phyloP scores from a whole-genome alignment of 805 yeast genomes.

The Hanseniaspora nectarophila region DNA sequence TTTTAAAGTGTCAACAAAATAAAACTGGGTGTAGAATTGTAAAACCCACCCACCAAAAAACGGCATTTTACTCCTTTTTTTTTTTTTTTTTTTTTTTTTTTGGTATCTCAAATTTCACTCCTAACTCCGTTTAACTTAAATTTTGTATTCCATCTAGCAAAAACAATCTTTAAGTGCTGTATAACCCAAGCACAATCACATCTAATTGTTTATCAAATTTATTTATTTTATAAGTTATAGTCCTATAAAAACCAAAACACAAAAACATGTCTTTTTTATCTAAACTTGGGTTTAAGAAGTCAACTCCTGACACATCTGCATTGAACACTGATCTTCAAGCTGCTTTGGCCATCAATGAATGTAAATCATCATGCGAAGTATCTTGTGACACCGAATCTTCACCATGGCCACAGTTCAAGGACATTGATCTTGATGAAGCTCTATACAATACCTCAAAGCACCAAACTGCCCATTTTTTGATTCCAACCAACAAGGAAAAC shows the following conservation, averaged over 20 bases:
- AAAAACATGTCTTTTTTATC: neutral
- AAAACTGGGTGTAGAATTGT: too few species aligned
- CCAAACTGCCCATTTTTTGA: conserved; percentile 57
- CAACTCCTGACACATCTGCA: neutral
- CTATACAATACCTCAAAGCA: conserved; percentile 65
- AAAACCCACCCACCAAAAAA: too few species aligned
- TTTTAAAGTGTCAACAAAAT: too few species aligned
- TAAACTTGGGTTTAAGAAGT: neutral
- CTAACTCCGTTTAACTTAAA: too few species aligned
- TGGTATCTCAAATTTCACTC: too few species aligned
- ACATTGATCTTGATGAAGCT: conserved; percentile 26
- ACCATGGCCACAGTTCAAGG: conserved; percentile 16
- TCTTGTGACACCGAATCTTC: neutral
- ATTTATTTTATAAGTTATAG: too few species aligned
- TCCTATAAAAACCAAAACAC: too few species aligned
- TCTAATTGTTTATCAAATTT: too few species aligned
- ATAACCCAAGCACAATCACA: too few species aligned
- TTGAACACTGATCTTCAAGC: neutral
- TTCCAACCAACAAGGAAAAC: conserved; percentile 74
- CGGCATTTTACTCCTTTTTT: neutral
- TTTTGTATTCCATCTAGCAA: too few species aligned
- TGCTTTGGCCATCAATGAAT: neutral
- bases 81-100: too few species aligned
- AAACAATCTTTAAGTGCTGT: too few species aligned
- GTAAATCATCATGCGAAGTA: conserved; percentile 3